Evolutionary conservation across 2,329 filamentous ascomycete species (phyloP), one percentile per base, ranked within the genome.

Genomic region (Sclerotinia nivalis): DNA sequence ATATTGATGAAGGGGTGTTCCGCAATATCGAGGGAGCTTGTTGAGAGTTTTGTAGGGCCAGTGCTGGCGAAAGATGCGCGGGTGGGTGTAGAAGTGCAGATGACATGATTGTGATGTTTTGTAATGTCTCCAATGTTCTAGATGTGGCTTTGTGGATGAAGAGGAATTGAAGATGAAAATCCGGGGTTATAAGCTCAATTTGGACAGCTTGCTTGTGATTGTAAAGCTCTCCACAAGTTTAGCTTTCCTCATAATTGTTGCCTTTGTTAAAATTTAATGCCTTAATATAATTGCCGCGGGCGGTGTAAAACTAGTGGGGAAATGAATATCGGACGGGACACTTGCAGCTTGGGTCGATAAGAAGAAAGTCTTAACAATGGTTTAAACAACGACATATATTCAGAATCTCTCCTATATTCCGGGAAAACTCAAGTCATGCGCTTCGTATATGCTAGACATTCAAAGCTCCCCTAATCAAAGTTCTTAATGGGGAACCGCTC

Each of bases 1-100:
- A 86, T 71, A 86, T 83, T 47, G 83, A 82, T 72, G 84, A 85
- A 9, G 85, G 83, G 58, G 85, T 85, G 75, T 80, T 86, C 73
- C 81, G 80, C 70, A 90, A 81, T 71, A 89, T 83, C 66, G 76
- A 76, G 1, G 88, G 87, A 71, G 88, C 88, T 80, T 87, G 84
- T 75, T 89, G 86, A n/a, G 88, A 86, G 69, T 88, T 81, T 74
- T 84, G 80, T 71, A 89, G 80, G 66, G 85, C 87, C 73, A 85
- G 84, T 43, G 82, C 80, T 15, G 86, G 85, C 43, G 87, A 82
- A 47, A 89, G 83, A 75, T 86, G 83, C 75, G 83, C 83, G 50
- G 87, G 85, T 9, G 87, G 86, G 70, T 85, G 84, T 69, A 88
- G 80, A 25, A 89, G 82, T 52, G 86, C 84, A 8, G 83, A 82